Percentiles rank a stretch among this genome's conserved stretches.
These are phyloP conservation scores for Camelina hispida DNA, from an alignment of 345 rosid species.

Conservation along the genomic window DNA sequence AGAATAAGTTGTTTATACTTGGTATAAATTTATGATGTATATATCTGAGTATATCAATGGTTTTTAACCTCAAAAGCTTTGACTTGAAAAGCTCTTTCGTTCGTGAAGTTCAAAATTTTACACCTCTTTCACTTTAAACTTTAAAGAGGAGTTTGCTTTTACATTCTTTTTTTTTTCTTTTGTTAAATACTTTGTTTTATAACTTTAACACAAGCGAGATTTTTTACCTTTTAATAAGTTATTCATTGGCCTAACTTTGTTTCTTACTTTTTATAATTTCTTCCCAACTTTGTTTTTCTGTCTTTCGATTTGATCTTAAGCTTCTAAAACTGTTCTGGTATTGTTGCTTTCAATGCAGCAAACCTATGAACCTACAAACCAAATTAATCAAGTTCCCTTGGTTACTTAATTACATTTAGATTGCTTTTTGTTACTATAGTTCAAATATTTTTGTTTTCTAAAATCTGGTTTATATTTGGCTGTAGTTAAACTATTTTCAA, in stretches of 20 bases:
- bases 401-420: neutral
- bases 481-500: neutral
- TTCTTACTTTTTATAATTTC: neutral
- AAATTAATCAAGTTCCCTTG: neutral
- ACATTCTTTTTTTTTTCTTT: neutral
- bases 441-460: neutral
- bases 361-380: constrained; percentile 10
- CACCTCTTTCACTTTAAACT: constrained; percentile 44
- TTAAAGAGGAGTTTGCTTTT: constrained; percentile 32
- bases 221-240: neutral
- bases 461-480: constrained; percentile 11
- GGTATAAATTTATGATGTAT: neutral
- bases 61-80: constrained; percentile 53
- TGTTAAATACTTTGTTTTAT: neutral
- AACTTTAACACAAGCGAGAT: constrained; percentile 13
- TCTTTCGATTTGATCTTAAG: neutral
- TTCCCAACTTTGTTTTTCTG: constrained; percentile 8
- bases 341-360: constrained; percentile 26
- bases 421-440: neutral
- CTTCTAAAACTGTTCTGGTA: neutral
- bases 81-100: constrained; percentile 48
- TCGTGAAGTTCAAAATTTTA: constrained; percentile 34
- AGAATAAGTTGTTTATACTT: constrained; percentile 13
- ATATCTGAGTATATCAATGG: constrained; percentile 20
- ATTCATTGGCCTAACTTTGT: constrained; percentile 1